phyloP scores from a whole-genome alignment of 139 green algal species.

The Microglena sp. region DNA sequence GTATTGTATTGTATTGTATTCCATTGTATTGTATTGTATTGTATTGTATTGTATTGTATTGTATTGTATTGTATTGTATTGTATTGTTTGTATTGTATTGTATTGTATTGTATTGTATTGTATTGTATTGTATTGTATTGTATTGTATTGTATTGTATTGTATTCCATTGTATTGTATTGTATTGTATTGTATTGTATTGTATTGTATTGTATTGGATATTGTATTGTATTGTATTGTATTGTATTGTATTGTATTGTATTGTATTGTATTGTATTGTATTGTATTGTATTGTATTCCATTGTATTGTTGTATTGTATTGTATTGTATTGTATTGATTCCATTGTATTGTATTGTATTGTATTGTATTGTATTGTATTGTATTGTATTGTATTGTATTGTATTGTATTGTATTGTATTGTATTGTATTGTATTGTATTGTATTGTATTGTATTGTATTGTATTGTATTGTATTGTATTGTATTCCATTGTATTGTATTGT shows the following conservation, averaged over 20 bases:
- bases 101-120: conserved; percentile 1
- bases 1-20: conserved; percentile 5
- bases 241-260: conserved; percentile 5
- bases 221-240: conserved; percentile 5
- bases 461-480: conserved; percentile 5
- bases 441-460: conserved; percentile 5
- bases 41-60: conserved; percentile 4
- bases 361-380: conserved; percentile 5
- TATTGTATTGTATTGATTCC: conserved; percentile 3
- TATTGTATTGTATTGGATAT: conserved; percentile 4
- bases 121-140: conserved; percentile 5
- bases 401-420: conserved; percentile 5
- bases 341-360: conserved; percentile 4
- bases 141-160: conserved; percentile 5
- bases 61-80: conserved; percentile 4
- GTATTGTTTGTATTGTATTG: too few relatives aligned
- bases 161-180: conserved; percentile 3
- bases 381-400: conserved; percentile 5
- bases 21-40: conserved; percentile 3
- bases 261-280: conserved; percentile 5
- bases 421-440: conserved; percentile 5
- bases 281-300: conserved; percentile 3
- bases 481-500: conserved; percentile 3
- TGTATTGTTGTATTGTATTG: conserved; percentile 5
- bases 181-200: conserved; percentile 5